phyloP scores from a whole-genome alignment of 805 yeast species.

The Metschnikowia santaceciliae region DNA sequence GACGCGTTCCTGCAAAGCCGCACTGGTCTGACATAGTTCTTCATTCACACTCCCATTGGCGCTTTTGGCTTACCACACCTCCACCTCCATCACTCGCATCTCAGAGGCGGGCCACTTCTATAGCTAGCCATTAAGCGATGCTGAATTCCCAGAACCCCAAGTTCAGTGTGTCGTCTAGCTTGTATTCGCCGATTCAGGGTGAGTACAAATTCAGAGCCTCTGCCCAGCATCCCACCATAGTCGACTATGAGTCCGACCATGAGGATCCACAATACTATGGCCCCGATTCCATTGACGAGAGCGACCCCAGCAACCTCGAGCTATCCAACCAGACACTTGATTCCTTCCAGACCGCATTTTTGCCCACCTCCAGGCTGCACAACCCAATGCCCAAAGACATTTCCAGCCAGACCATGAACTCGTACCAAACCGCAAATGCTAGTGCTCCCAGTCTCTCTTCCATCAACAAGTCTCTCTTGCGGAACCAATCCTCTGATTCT shows the following conservation, averaged over 20 bases:
- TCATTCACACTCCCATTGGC: not conserved
- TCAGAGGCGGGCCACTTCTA: not conserved
- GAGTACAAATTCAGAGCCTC: constrained; percentile 13
- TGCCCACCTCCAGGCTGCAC: not conserved
- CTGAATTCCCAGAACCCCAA: not conserved
- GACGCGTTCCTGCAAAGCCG: constrained; percentile 3
- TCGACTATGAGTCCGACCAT: constrained; percentile 18
- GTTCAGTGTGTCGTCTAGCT: constrained; percentile 33
- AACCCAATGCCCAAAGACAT: not conserved
- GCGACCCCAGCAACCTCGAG: not conserved
- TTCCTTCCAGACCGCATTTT: not conserved
- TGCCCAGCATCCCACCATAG: constrained; percentile 10
- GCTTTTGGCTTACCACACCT: not conserved
- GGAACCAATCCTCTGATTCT: constrained; percentile 20
- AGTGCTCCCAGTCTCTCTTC: constrained; percentile 30
- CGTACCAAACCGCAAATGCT: constrained; percentile 26
- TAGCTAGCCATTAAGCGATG: not conserved
- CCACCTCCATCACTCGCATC: not conserved
- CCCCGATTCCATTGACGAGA: constrained; percentile 1
- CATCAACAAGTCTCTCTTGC: constrained; percentile 30
- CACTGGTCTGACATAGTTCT: not conserved
- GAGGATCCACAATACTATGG: constrained; percentile 6
- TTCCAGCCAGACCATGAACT: constrained; percentile 24
- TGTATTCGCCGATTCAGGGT: constrained; percentile 26
- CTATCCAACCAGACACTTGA: constrained; percentile 2